Percentiles rank a stretch among this genome's conserved stretches.
phyloP scores from a whole-genome alignment of 2,329 filamentous ascomycete species.

The Lanzia echinophila region DNA sequence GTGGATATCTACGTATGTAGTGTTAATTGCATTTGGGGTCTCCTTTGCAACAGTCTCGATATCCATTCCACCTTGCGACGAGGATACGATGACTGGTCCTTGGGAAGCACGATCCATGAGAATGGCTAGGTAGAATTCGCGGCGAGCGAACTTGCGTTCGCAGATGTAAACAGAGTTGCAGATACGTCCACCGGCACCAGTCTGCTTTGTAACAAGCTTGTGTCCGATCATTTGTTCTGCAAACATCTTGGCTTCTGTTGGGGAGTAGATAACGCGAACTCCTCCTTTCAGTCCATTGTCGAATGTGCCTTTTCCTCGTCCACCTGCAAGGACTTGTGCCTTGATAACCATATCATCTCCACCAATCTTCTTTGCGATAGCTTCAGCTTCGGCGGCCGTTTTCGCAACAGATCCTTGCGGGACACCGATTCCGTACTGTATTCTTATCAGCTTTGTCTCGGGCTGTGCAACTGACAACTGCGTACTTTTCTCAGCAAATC shows the following conservation, averaged over 20 bases:
- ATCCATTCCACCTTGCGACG: conserved; percentile 98
- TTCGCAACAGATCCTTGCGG: conserved; percentile 84
- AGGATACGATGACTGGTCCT: conserved; percentile 91
- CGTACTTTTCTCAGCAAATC: conserved; percentile 72
- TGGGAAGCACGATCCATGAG: conserved; percentile 95
- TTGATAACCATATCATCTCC: conserved; percentile 99
- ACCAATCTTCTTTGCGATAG: conserved; percentile 83
- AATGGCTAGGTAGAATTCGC: conserved; percentile 98
- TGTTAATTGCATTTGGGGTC: conserved; percentile 90
- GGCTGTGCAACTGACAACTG: not conserved
- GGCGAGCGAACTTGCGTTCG: conserved; percentile 98
- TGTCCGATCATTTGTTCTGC: conserved; percentile 99
- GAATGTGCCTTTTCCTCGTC: conserved; percentile 94
- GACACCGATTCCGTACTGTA: conserved; percentile 90
- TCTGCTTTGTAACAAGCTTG: conserved; percentile 99
- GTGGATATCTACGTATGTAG: conserved; percentile 90
- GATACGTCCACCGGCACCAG: conserved; percentile 82
- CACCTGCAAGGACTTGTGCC: conserved; percentile 96
- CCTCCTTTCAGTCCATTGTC: conserved; percentile 98
- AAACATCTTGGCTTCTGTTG: conserved; percentile 93
- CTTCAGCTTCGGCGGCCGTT: conserved; percentile 80
- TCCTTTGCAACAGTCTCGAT: conserved; percentile 99
- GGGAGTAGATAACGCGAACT: conserved; percentile 98
- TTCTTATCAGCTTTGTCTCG: conserved; percentile 25
- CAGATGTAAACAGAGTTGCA: conserved; percentile 99